Evolutionary conservation across 2,329 filamentous ascomycete species (phyloP).

Genomic region (Apiospora arundinis): DNA sequence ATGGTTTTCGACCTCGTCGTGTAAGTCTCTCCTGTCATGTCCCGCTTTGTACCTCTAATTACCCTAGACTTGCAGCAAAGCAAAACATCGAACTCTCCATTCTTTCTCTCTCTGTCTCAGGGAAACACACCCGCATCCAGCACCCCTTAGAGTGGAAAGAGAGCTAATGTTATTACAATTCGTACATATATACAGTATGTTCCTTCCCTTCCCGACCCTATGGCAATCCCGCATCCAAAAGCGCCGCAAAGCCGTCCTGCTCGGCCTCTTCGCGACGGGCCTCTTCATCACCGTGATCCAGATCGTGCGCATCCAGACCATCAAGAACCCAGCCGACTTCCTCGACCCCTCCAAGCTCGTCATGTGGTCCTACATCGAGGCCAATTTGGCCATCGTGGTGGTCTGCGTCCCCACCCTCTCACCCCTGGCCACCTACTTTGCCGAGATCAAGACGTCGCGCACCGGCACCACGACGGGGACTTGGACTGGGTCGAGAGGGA

Average conservation of each 20-base stretch:
- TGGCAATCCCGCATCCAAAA: conserved; percentile 43
- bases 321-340: conserved; percentile 50
- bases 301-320: conserved; percentile 55
- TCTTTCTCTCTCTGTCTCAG: too few species aligned
- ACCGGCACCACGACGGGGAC: neutral
- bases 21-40: conserved; percentile 36
- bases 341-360: conserved; percentile 50
- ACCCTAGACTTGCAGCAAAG: too few species aligned
- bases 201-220: conserved; percentile 49
- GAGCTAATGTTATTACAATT: too few species aligned
- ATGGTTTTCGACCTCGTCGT: conserved; percentile 49
- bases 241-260: conserved; percentile 50
- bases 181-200: conserved; percentile 38
- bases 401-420: conserved; percentile 50
- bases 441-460: conserved; percentile 32
- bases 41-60: too few species aligned
- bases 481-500: neutral
- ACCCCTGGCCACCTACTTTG: conserved; percentile 44
- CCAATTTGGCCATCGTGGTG: conserved; percentile 50
- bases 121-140: too few species aligned
- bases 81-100: too few species aligned
- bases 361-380: conserved; percentile 53
- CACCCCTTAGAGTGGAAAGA: too few species aligned
- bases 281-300: conserved; percentile 52
- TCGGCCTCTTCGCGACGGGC: conserved; percentile 39